Conservation (phyloP, 2,329 filamentous ascomycete genomes). For the Botrytis hyacinthi region DNA sequence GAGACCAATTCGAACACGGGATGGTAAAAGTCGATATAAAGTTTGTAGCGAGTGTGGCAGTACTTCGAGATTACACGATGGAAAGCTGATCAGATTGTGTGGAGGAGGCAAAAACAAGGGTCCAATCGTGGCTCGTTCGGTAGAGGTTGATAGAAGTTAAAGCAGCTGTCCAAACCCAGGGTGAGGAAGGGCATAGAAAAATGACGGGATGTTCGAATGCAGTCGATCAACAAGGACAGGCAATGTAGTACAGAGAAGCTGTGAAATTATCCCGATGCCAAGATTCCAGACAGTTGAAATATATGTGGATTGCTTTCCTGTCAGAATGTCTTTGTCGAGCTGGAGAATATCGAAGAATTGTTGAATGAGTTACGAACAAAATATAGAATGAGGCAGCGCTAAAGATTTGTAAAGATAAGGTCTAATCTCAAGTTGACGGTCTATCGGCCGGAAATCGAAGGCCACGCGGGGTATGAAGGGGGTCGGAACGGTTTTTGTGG, state of each 20-base stretch:
- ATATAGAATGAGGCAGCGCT: background rate
- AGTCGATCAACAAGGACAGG: background rate
- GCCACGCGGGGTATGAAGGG: slow-evolving; percentile 11
- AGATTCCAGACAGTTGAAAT: background rate
- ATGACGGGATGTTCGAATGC: background rate
- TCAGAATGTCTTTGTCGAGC: background rate
- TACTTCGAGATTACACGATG: background rate
- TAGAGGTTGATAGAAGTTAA: slow-evolving; percentile 9
- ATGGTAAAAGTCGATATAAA: slow-evolving; percentile 9
- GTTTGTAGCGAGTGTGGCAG: slow-evolving; percentile 6
- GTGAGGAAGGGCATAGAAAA: background rate
- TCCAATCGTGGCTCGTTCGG: slow-evolving; percentile 16
- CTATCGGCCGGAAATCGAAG: background rate
- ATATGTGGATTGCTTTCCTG: background rate
- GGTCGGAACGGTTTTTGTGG: slow-evolving; percentile 1
- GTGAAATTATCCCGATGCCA: background rate
- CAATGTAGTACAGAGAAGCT: slow-evolving; percentile 4
- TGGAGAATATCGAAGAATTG: background rate
- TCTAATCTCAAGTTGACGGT: slow-evolving; percentile 1
- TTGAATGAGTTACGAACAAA: slow-evolving; percentile 2
- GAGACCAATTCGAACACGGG: background rate
- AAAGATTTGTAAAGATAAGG: background rate
- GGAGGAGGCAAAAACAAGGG: slow-evolving; percentile 20
- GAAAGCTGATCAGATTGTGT: slow-evolving; percentile 10
- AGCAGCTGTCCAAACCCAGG: background rate